Base-by-base conservation (phyloP, 2,329 filamentous ascomycete species). In the Alternaria viburni region DNA sequence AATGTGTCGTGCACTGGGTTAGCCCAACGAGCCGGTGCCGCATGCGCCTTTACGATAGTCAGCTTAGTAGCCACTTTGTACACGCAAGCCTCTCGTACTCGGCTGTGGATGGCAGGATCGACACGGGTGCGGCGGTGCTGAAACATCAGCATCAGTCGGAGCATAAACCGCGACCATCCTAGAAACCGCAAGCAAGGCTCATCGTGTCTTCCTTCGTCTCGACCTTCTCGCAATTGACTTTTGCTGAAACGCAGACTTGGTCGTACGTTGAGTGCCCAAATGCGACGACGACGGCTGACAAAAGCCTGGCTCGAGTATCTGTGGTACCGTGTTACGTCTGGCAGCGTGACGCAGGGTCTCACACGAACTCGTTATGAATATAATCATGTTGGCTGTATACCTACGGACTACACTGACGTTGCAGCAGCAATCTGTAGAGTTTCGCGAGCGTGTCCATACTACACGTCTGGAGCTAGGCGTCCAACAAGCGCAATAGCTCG, bases 401-500 rank as follows among this genome's bases (percentile, higher is more conserved):
- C 26, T 45, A 10, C 19, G 12, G 43, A 28, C 23, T 45, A 56
- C 41, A 19, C 41, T 30, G 21, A 44, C n/a, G 17, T 28, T 44
- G 3, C 25, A 19, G 19, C 19, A 4, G 13, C 9, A 44, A 26
- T 19, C 32, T 59, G 13, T 30, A 28, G 26, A 26, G 47, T 21
- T 3, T 51, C 47, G 47, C 47, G 23, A 45, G 12, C 23, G 36
- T 46, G 5, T 28, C 19, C 25, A 21, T 19, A 26, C 36, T 46
- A 15, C 45, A 41, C 28, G 50, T n/a, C 21, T 10, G 19, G 15
- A 3, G 19, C 52, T 46, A 61, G 23, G 51, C 61, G 32, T 72
- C 77, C 52, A 80, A 61, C 60, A 79, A 59, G 47, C 71, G 69
- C 60, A 80, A 68, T 41, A 80, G 52, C 57, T 78, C 76, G 17